Base-by-base conservation (phyloP, 1,284 basidiomycete genomes). In the Microstroma glucosiphilum region DNA sequence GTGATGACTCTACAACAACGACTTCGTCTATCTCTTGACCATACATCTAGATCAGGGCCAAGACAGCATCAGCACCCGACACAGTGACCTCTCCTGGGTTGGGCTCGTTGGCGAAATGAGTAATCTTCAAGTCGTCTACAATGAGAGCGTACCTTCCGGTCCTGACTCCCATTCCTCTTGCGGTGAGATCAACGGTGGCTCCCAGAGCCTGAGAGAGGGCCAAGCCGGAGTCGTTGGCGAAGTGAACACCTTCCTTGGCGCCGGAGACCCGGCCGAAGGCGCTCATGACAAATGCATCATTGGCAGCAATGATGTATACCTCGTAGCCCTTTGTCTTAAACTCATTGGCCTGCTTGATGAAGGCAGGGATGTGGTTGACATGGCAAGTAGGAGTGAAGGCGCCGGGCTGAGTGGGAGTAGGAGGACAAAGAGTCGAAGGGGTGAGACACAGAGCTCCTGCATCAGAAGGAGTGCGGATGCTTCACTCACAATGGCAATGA, bases 251-350 rank as follows among this genome's bases (percentile, higher is more conserved):
- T 78, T 90, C 88, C 78, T 87, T 85, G 70, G 87, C 82, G 6
- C 85, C 85, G 68, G 86, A 83, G 62, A 86, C 83, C 58, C 87
- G 68, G 19, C 83, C 86, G 88, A 89, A 91, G 56, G 86, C 89
- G 40, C 66, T 68, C 72, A 75, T 71, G 63, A 41, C 51, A 63
- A 72, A 75, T 53, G 70, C 68, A 64, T 79, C 76, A 69, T 80
- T 76, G 37, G 68, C 62, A 56, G 78, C 72, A 54, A 80, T 72
- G 2, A 79, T 72, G 84, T 86, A 60, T 71, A 90, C 80, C 58
- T 86, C 82, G 73, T 90, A 88, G 58, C 88, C 88, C 79, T 88
- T 89, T 41, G 82, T 81, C 80, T 87, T 88, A 83, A 91, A 84
- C 68, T 87, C 81, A 41, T 86, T 84, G 73, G 84, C 83, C 64